phyloP scores from a whole-genome alignment of 768 basidiomycete genomes.

The Phlegmacium glaucopus region DNA sequence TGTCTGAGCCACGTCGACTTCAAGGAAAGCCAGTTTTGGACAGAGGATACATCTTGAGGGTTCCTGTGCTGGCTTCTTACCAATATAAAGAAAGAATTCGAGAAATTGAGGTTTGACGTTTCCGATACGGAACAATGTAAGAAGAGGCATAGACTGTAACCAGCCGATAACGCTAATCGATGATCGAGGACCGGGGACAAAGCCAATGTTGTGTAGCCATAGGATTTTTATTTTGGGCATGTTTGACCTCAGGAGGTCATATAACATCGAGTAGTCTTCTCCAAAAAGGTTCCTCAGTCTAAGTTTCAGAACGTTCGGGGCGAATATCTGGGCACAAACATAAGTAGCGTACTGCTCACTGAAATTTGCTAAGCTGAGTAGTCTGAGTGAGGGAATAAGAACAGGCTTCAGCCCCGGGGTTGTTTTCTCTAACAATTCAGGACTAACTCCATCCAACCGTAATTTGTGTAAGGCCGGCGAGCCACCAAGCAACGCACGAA shows the following conservation, averaged over 20 bases:
- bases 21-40: constrained; percentile 43
- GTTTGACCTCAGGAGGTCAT: constrained; percentile 40
- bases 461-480: constrained; percentile 54
- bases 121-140: constrained; percentile 50
- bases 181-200: constrained; percentile 20
- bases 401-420: constrained; percentile 32
- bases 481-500: constrained; percentile 47
- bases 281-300: constrained; percentile 53
- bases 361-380: constrained; percentile 57
- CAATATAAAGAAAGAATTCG: constrained; percentile 43
- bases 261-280: constrained; percentile 48
- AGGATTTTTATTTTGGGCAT: constrained; percentile 53
- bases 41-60: constrained; percentile 27
- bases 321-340: constrained; percentile 46
- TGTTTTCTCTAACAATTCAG: constrained; percentile 29
- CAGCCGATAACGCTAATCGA: constrained; percentile 39
- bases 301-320: constrained; percentile 55
- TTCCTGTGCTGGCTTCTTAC: constrained; percentile 12
- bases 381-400: constrained; percentile 44
- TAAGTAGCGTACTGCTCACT: constrained; percentile 44
- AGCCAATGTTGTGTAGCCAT: constrained; percentile 45
- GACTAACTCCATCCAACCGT: constrained; percentile 61
- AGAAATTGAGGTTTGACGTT: constrained; percentile 40
- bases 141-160: constrained; percentile 55
- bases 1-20: constrained; percentile 38